Evolutionary conservation across 169 alveolate genomes (phyloP).

Genomic region (Cryptosporidium xiaoi): DNA sequence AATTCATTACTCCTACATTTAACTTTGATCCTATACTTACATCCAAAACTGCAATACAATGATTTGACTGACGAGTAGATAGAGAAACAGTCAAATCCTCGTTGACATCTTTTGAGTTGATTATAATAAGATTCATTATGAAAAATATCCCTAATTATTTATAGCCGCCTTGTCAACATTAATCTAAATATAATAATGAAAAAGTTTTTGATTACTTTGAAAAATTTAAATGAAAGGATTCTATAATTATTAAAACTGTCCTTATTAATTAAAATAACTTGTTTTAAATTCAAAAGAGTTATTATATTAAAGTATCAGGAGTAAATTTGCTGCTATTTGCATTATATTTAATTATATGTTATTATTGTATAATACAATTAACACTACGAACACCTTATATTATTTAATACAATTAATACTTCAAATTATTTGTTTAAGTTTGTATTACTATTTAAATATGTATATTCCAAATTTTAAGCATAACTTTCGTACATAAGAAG

Average conservation of each 20-base stretch:
- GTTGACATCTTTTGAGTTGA: conserved; percentile 31
- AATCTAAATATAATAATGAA: not conserved
- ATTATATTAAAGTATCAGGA: too few relatives aligned
- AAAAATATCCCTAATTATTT: not conserved
- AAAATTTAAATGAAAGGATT: too few relatives aligned
- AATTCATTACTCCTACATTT: conserved; percentile 65
- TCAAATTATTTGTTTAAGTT: too few relatives aligned
- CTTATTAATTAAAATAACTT: not conserved
- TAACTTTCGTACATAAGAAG: too few relatives aligned
- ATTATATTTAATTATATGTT: too few relatives aligned
- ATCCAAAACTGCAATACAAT: conserved; percentile 59
- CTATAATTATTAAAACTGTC: not conserved
- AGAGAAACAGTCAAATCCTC: conserved; percentile 43
- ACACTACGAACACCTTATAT: too few relatives aligned
- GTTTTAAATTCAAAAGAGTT: too few relatives aligned
- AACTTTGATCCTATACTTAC: conserved; percentile 42
- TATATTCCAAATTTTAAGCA: too few relatives aligned
- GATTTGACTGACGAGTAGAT: conserved; percentile 56
- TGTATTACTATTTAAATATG: too few relatives aligned
- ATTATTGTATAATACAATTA: too few relatives aligned
- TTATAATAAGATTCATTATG: conserved; percentile 50
- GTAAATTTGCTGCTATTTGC: too few relatives aligned
- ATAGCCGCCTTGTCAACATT: not conserved
- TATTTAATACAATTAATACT: too few relatives aligned
- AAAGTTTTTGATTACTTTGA: not conserved